These are phyloP conservation scores for Suillus occidentalis DNA, from an alignment of 768 basidiomycete genomes.

Conservation along the genomic window DNA sequence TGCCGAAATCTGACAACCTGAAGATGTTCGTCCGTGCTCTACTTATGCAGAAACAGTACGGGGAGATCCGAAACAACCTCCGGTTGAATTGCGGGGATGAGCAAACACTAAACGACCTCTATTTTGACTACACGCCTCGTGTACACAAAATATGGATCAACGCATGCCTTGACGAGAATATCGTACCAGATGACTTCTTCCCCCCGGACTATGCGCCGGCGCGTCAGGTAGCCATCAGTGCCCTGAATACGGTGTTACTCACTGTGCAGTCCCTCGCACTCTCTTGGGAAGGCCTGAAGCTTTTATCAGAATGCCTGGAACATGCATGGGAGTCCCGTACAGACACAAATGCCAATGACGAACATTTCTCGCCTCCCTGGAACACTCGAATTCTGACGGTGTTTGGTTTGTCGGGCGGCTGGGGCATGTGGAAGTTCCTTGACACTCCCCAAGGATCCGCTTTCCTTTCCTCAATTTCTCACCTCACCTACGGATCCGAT, in stretches of 20 bases:
- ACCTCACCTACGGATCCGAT: not conserved
- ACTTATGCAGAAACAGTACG: conserved; percentile 22
- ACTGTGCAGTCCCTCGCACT: conserved; percentile 28
- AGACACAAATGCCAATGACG: not conserved
- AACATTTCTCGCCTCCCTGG: conserved; percentile 28
- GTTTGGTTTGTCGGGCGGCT: conserved; percentile 20
- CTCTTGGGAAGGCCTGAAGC: conserved; percentile 28
- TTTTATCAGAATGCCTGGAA: conserved; percentile 35
- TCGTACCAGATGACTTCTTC: conserved; percentile 14
- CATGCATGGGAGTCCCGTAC: conserved; percentile 8
- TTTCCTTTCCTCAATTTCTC: conserved; percentile 36
- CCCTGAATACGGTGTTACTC: conserved; percentile 9
- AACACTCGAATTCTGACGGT: conserved; percentile 26
- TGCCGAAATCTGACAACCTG: conserved; percentile 14
- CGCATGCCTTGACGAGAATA: conserved; percentile 17
- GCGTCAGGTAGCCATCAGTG: conserved; percentile 20
- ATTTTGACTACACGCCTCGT: conserved; percentile 31
- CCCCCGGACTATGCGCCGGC: not conserved
- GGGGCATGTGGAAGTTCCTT: conserved; percentile 7
- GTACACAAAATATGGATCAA: conserved; percentile 37
- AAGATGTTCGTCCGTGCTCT: conserved; percentile 34
- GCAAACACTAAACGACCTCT: conserved; percentile 20
- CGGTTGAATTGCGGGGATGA: not conserved
- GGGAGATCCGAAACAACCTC: not conserved
- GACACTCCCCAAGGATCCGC: conserved; percentile 30